Percentiles rank a stretch among this genome's conserved stretches.
phyloP scores from a whole-genome alignment of 495 filamentous ascomycete species.

The Penicillium steckii region DNA sequence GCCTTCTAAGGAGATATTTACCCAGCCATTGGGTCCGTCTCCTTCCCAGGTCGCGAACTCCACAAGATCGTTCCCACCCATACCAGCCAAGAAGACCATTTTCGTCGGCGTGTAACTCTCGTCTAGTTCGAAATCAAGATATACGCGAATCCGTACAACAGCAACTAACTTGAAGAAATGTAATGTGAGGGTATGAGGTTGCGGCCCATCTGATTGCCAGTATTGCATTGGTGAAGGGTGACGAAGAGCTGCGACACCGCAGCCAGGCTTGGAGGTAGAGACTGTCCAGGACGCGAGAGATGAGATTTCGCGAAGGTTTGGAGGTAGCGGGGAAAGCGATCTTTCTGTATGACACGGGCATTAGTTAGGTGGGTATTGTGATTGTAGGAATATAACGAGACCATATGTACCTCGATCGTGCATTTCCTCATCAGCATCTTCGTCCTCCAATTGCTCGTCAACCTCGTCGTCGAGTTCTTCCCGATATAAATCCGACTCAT shows the following conservation, averaged over 20 bases:
- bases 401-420: slow-evolving; percentile 40
- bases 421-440: slow-evolving; percentile 43
- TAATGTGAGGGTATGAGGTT: slow-evolving; percentile 89
- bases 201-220: slow-evolving; percentile 97
- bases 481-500: slow-evolving; percentile 22
- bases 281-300: slow-evolving; percentile 93
- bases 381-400: neutral
- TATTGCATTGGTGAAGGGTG: slow-evolving; percentile 75
- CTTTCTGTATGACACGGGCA: slow-evolving; percentile 19
- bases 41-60: slow-evolving; percentile 76
- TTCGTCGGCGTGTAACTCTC: slow-evolving; percentile 97
- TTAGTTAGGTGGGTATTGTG: neutral
- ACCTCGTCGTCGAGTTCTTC: slow-evolving; percentile 42
- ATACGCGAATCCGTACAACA: slow-evolving; percentile 79
- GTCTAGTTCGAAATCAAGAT: slow-evolving; percentile 86
- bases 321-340: slow-evolving; percentile 40
- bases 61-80: slow-evolving; percentile 80
- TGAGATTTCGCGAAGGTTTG: slow-evolving; percentile 81
- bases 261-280: slow-evolving; percentile 86
- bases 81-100: slow-evolving; percentile 82
- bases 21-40: slow-evolving; percentile 83
- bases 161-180: slow-evolving; percentile 94
- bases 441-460: slow-evolving; percentile 36
- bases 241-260: slow-evolving; percentile 80
- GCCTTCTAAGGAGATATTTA: slow-evolving; percentile 73